Base-by-base conservation (phyloP, 2,329 filamentous ascomycete species). In the Cladophialophora exuberans region DNA sequence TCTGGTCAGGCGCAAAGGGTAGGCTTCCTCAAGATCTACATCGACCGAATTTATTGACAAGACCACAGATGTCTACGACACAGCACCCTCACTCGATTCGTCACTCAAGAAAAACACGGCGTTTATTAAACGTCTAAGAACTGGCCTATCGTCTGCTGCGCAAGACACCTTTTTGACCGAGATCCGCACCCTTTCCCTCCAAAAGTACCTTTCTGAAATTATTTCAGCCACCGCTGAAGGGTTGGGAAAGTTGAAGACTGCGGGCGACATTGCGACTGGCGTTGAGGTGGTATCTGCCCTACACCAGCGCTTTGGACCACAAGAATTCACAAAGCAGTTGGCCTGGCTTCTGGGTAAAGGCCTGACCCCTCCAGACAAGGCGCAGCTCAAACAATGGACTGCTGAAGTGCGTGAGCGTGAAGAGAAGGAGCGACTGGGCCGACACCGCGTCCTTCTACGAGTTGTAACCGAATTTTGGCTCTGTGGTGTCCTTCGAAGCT, bases 91-190 rank as follows among this genome's bases (percentile, higher is more conserved):
- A 25, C 86, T 97, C 68, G 93, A 97, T 73, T 96, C 93, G 48
- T 94, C 92, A 47, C 81, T 97, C 72, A 97, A 96, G 77, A 97
- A 97, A 79, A 97, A 97, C 67, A 97, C 93, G 3, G 91, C 92
- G 63, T 97, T 97, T 72, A 97, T 97, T 70, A 97, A 96, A 75
- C 90, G 93, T 67, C 81, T 97, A 52, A 89, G 93, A 65, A 97
- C 93, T 55, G 89, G 90, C 57, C 86, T 97, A 61, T 92, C 88
- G 61, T 77, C 89, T 44, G 80, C 90, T 53, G 89, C 88, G 52
- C 84, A 92, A 51, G 79, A 83, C 63, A 94, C 90, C 56, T 96
- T 97, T 73, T 77, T 96, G 43, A 85, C 93, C 70, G 93, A 97
- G 70, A 92, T 96, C 66, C 87, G 88, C 66, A 89, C 90, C 22